Conservation (phyloP, 495 filamentous ascomycete genomes). For the Cenococcum geophilum region DNA sequence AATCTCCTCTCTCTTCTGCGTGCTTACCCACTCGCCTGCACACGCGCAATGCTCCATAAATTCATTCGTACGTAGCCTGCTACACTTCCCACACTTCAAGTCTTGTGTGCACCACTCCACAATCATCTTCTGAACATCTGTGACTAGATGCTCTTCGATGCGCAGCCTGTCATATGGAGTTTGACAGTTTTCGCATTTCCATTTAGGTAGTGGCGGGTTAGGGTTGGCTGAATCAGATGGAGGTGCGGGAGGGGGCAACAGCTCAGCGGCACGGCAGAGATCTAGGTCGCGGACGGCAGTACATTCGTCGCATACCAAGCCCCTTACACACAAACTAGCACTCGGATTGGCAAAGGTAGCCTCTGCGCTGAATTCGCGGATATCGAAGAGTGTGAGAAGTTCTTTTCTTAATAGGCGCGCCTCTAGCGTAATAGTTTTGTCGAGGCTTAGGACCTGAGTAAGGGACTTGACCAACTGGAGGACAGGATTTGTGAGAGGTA, state of each 20-base stretch:
- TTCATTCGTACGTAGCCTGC: constrained; percentile 68
- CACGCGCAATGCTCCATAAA: constrained; percentile 97
- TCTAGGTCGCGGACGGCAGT: constrained; percentile 84
- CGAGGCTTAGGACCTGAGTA: constrained; percentile 83
- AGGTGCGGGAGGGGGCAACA: constrained; percentile 43
- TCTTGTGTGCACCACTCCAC: constrained; percentile 86
- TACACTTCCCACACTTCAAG: constrained; percentile 71
- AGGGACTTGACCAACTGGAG: constrained; percentile 86
- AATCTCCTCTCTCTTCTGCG: constrained; percentile 62
- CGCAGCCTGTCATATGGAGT: constrained; percentile 66
- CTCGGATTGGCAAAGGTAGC: constrained; percentile 83
- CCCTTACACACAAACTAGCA: constrained; percentile 61
- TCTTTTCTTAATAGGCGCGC: constrained; percentile 82
- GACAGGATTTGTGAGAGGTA: constrained; percentile 63
- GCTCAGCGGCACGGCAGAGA: constrained; percentile 84
- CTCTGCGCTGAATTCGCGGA: constrained; percentile 87
- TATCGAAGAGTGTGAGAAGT: constrained; percentile 79
- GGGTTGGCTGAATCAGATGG: constrained; percentile 34
- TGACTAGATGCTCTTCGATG: constrained; percentile 79
- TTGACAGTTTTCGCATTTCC: constrained; percentile 74
- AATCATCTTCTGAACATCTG: constrained; percentile 64
- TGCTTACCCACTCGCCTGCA: constrained; percentile 73
- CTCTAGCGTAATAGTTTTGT: constrained; percentile 81
- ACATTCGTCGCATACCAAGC: constrained; percentile 80
- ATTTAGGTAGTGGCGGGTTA: constrained; percentile 42